Percentiles rank a stretch among this genome's conserved stretches.
phyloP scores from a whole-genome alignment of 352 stramenopile species.

The Globisporangium apiculatum region DNA sequence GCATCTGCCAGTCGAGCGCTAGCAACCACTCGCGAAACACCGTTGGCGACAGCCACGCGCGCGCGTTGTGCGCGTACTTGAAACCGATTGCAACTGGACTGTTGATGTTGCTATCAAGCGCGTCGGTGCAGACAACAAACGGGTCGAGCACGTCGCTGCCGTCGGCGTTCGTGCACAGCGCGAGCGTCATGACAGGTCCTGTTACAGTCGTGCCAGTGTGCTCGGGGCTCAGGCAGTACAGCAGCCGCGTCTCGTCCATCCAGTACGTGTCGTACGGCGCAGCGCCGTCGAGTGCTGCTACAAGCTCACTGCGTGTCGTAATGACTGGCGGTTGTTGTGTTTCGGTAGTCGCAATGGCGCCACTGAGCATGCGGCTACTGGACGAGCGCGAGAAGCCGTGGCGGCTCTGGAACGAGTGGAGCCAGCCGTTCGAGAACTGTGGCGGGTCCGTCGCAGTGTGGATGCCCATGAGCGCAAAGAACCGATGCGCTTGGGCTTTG shows the following conservation, averaged over 20 bases:
- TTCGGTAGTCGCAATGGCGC: too few species aligned
- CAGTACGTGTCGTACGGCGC: slow-evolving; percentile 58
- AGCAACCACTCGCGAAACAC: slow-evolving; percentile 75
- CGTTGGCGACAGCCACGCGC: slow-evolving; percentile 63
- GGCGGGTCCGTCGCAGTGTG: slow-evolving; percentile 31
- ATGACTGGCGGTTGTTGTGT: slow-evolving; percentile 25
- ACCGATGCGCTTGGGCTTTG: slow-evolving; percentile 59
- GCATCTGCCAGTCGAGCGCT: slow-evolving; percentile 72
- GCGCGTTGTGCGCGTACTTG: slow-evolving; percentile 65
- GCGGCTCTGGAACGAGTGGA: slow-evolving; percentile 76
- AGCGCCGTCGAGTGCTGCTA: slow-evolving; percentile 35
- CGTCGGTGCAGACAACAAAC: slow-evolving; percentile 49
- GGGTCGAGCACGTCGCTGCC: slow-evolving; percentile 61
- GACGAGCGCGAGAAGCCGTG: slow-evolving; percentile 52
- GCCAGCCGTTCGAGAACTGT: slow-evolving; percentile 85
- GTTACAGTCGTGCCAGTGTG: slow-evolving; percentile 3
- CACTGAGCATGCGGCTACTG: slow-evolving; percentile 11
- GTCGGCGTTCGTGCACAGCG: slow-evolving; percentile 60
- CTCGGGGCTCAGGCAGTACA: slow-evolving; percentile 37
- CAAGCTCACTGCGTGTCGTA: slow-evolving; percentile 33
- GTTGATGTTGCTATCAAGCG: slow-evolving; percentile 11
- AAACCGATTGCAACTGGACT: slow-evolving; percentile 17
- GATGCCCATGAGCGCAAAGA: slow-evolving; percentile 56
- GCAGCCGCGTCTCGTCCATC: slow-evolving; percentile 65
- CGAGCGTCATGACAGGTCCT: slow-evolving; percentile 32